phyloP scores from a whole-genome alignment of 176 grass and related monocot species.

The Eleusine coracana region DNA sequence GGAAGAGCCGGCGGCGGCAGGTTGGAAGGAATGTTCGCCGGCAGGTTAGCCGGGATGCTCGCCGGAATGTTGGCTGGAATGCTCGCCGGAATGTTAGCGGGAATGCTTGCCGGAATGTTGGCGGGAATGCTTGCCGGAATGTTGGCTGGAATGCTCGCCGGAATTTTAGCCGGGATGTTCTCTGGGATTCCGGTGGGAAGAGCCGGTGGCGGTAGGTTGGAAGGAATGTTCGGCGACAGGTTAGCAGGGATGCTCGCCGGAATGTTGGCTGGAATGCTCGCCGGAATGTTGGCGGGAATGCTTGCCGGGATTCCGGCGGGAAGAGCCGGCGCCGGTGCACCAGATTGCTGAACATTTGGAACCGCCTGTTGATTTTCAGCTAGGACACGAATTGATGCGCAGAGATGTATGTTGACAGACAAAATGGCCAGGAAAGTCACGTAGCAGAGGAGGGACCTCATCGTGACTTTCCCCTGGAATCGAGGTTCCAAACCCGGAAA shows the following conservation, averaged over 20 bases:
- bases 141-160: background rate
- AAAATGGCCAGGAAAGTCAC: slow-evolving; percentile 47
- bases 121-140: no score
- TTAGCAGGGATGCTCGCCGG: background rate
- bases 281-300: background rate
- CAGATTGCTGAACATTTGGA: slow-evolving; percentile 1
- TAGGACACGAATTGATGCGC: slow-evolving; percentile 13
- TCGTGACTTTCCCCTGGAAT: slow-evolving; percentile 40
- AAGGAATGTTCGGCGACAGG: no score
- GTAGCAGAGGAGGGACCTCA: slow-evolving; percentile 22
- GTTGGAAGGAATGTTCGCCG: no score
- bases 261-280: background rate
- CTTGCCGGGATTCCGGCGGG: background rate
- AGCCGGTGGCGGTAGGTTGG: background rate
- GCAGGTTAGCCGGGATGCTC: no score
- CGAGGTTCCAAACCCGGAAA: slow-evolving; percentile 15
- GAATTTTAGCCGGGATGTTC: background rate
- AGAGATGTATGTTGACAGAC: background rate
- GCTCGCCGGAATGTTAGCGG: background rate
- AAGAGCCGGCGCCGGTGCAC: background rate
- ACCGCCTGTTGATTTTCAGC: background rate
- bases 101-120: background rate
- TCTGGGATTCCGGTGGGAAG: background rate
- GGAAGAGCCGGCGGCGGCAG: no score
- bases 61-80: no score